Base-by-base conservation (phyloP, 352 stramenopile species). In the Pythium scleroteichum region DNA sequence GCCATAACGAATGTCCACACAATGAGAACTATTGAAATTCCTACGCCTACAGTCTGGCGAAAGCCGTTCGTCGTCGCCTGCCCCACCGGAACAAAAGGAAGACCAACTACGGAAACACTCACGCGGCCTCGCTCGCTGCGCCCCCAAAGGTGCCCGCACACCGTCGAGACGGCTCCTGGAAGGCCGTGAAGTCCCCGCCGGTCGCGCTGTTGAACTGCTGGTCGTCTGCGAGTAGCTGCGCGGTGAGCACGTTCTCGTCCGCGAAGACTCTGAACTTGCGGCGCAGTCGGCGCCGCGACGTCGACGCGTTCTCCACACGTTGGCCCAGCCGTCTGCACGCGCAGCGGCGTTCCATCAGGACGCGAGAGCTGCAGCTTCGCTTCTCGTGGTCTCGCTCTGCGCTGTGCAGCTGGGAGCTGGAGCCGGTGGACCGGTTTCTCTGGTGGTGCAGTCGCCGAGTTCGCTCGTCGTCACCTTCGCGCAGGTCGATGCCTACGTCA, bases 241-340 rank as follows among this genome's bases (percentile, higher is more conserved):
- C 53, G 9, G 63, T 70, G 0, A 70, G 16, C 9, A 57, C 33
- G 42, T 66, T 66, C 33, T 71, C 64, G 19, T 71, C 64, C 4
- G 29, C 27, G 16, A 53, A 57, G 16, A 48, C 17, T 16, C 46
- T 56, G 29, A 53, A 54, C 14, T 48, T 53, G 27, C 49, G 22
- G 10, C 40, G 56, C 20, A 61, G 23, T 5, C 64, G 59, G 3
- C 64, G 49, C 3, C 58, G 32, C n/a, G 53, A 51, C 0, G 53
- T 56, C n/a, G 45, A 41, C 9, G 23, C 33, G 0, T 42, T 44
- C 57, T 62, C 58, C 5, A 58, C 12, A 3, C 50, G 56, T 59
- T 71, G 69, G 4, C 54, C 69, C 0, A 76, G 65, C 35, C 67
- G 62, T 1, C 49, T 55, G 32, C 69, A 77, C 17, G 57, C 51